A percentile compares a stretch with the other conserved stretches of the same genome.
phyloP scores from a whole-genome alignment of 2,329 filamentous ascomycete species.

The Cadophora sp. region DNA sequence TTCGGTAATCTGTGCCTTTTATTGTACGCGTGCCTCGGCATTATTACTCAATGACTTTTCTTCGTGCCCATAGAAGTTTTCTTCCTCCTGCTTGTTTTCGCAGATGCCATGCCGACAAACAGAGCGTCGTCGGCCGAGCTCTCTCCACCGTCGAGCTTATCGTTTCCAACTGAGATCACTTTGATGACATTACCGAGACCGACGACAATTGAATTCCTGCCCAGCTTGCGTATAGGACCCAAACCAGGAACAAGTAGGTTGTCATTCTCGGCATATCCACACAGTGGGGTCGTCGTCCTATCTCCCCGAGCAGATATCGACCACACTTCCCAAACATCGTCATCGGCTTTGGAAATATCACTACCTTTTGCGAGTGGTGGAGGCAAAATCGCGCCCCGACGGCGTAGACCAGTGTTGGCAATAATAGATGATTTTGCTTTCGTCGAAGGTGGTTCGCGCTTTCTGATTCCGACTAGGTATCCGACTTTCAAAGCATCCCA shows the following conservation, averaged over 20 bases:
- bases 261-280: constrained; percentile 40
- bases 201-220: constrained; percentile 70
- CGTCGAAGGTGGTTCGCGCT: constrained; percentile 18
- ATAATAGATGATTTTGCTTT: neutral
- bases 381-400: constrained; percentile 24
- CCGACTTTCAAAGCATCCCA: constrained; percentile 70
- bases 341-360: constrained; percentile 18
- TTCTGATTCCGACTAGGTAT: constrained; percentile 68
- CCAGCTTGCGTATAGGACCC: constrained; percentile 69
- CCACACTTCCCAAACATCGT: constrained; percentile 59
- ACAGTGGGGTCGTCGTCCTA: constrained; percentile 33
- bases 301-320: constrained; percentile 54
- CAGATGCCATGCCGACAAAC: constrained; percentile 38
- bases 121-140: constrained; percentile 34
- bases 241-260: constrained; percentile 69
- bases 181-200: constrained; percentile 78
- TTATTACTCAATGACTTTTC: constrained; percentile 15
- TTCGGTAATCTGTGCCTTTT: neutral
- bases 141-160: constrained; percentile 59
- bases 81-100: constrained; percentile 29
- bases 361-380: neutral
- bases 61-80: constrained; percentile 19
- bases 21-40: neutral
- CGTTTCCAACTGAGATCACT: constrained; percentile 70
- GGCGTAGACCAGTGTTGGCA: constrained; percentile 36